These are phyloP conservation scores for Halophytophthora polymorphica DNA, from an alignment of 352 stramenopile species.

Conservation along the genomic window DNA sequence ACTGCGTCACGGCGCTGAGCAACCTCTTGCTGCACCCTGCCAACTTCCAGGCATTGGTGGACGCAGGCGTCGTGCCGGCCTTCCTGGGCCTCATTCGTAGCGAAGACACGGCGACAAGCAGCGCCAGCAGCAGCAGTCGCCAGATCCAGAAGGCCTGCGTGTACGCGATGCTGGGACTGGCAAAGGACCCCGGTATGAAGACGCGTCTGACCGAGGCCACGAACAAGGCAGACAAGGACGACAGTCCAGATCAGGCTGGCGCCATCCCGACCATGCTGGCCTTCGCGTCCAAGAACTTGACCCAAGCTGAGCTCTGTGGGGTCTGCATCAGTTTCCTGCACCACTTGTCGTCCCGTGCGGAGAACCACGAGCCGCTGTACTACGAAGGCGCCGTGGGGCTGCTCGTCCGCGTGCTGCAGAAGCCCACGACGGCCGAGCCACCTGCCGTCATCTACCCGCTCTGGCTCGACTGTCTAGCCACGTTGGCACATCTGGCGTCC, in stretches of 20 bases:
- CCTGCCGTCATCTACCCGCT: conserved; percentile 45
- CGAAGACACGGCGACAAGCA: conserved; percentile 12
- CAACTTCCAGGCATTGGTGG: conserved; percentile 72
- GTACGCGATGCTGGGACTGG: conserved; percentile 75
- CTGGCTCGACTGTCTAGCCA: conserved; percentile 48
- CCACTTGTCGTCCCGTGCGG: conserved; percentile 57
- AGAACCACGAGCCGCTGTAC: conserved; percentile 67
- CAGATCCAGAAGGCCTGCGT: conserved; percentile 77
- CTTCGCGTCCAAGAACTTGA: conserved; percentile 57
- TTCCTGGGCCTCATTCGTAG: conserved; percentile 57
- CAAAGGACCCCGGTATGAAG: conserved; percentile 70
- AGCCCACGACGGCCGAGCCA: conserved; percentile 33
- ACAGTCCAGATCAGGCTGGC: conserved; percentile 22
- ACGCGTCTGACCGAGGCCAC: conserved; percentile 53
- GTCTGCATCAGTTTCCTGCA: conserved; percentile 69
- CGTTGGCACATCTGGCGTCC: conserved; percentile 58
- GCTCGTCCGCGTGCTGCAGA: conserved; percentile 52
- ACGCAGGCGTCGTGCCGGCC: conserved; percentile 74
- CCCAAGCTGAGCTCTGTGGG: conserved; percentile 59
- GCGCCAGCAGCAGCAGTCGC: conserved; percentile 31
- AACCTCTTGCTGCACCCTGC: conserved; percentile 81
- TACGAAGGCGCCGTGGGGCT: conserved; percentile 58
- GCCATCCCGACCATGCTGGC: conserved; percentile 66
- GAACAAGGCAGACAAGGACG: conserved; percentile 18
- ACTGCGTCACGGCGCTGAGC: conserved; percentile 78